These are phyloP conservation scores for Tetrahymena borealis DNA, from an alignment of 73 alveolate genomes.

Conservation along the genomic window DNA sequence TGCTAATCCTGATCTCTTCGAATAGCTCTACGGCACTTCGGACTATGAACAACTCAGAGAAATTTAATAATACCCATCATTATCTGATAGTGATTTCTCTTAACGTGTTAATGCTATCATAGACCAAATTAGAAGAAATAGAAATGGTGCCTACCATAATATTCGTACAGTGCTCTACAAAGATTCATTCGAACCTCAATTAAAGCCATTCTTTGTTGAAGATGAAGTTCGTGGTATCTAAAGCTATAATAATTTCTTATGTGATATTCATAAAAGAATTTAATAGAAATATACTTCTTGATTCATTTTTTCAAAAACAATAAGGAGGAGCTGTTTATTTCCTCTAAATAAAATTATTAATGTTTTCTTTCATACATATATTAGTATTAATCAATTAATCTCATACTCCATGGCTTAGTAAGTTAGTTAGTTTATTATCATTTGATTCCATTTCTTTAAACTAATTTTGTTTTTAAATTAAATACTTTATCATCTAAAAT, in stretches of 20 bases:
- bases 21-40: neutral
- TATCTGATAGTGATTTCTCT: neutral
- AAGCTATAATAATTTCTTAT: neutral
- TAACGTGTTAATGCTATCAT: neutral
- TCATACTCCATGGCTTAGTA: too few species aligned
- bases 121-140: neutral
- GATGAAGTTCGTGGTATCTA: neutral
- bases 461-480: too few species aligned
- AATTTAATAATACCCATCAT: neutral
- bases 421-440: too few species aligned
- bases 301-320: too few species aligned
- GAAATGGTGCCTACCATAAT: neutral
- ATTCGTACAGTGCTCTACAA: neutral
- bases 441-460: too few species aligned
- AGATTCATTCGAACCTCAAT: neutral
- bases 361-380: too few species aligned
- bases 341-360: too few species aligned
- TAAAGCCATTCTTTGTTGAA: neutral
- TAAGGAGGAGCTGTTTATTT: too few species aligned
- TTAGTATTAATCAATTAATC: too few species aligned
- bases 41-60: neutral
- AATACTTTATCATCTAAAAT: too few species aligned
- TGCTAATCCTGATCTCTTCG: constrained; percentile 4
- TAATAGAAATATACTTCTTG: neutral
- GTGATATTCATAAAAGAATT: neutral